Evolutionary conservation across 148 eudicot species (phyloP), one percentile per base, ranked within the genome.

Genomic region (Chenopodium album): DNA sequence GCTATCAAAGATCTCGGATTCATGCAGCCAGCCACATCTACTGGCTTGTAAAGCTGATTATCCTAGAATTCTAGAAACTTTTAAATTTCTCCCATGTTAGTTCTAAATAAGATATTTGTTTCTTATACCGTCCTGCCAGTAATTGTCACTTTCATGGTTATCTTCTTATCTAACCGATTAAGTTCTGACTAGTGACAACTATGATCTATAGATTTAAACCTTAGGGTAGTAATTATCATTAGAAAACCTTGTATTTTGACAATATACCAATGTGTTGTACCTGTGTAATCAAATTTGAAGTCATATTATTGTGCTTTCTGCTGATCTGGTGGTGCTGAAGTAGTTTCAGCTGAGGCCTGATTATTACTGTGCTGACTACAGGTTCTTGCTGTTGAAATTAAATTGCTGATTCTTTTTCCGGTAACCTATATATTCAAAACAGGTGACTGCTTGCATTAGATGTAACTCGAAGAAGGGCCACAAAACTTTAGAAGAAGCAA

Each of bases 391-490:
- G 34, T 16, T 34, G 14, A 52, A 4, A 23, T 14, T 71, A 63
- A 20, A 26, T 28, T 52, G 31, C n/a, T 73, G 74, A 75, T 73
- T 37, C 76, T 76, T 54, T 20, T 44, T 76, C n/a, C 50, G 1
- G 28, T 54, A 32, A 22, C 11, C 31, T 9, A 16, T 41, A 23
- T 37, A 20, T 68, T 79, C 76, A 32, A 32, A 66, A 75, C 85
- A 95, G 99, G 99, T 95, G 63, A 89, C 98, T 78, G 99, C 99
- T 78, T 95, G 99, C 78, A 85, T 91, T 73, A 91, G 80, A 84
- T 95, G 99, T 88, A 95, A 95, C 85, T 95, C 93, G 5, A 95
- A 75, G 85, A 95, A 95, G 85, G 99, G 99, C 69, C 95, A 91
- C 52, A 95, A 92, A 87, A 95, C 97, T 41, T 54, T 87, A 70